Evolutionary conservation across 2,329 filamentous ascomycete species (phyloP), one percentile per base, ranked within the genome.

Genomic region (Penicillium sp.): DNA sequence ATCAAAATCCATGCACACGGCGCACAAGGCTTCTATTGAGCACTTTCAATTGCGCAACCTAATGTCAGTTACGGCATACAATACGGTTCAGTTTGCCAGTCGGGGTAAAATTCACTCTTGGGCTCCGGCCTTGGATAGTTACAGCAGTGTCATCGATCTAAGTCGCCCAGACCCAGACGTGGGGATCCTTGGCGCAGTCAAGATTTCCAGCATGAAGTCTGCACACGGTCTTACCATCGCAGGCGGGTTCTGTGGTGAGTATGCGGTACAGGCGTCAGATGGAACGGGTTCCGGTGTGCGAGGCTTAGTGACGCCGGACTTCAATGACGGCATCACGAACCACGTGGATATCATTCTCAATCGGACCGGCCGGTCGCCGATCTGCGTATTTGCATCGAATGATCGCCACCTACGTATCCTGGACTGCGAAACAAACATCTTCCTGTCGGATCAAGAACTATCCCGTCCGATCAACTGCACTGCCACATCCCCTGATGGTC

Each of bases 1-100:
- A 4, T 80, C 78, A 53, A 74, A 75, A 42, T 71, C 77, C 27
- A 81, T 81, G 73, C 77, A 79, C 57, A 80, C 78, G 0, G 70
- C 70, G 11, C 77, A 81, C 58, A 77, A 74, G 51, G 77, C 81
- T 4, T 76, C 73, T n/a, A 77, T 81, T 45, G 76, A 79, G 27
- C 83, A 86, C 65, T 85, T 84, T 59, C 83, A 86, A 61, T 75
- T 86, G 3, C 81, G 83, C 14, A 84, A 85, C 59, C 69, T 84
- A 8, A 74, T 86, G 62, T 80, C 81, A 5, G 78, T 81, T 3
- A 79, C 77, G 8, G 79, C 80, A 12, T 78, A 79, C 40, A 81
- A 82, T 56, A 82, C 83, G 46, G 69, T 85, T 4, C 81, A 81
- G 62, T 86, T 84, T 64, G 77, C 79, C 23, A 69, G 72, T 22